Evolutionary conservation across 139 green algal genomes (phyloP), one percentile per base, ranked within the genome.

Genomic region (Yamagishiella unicocca): DNA sequence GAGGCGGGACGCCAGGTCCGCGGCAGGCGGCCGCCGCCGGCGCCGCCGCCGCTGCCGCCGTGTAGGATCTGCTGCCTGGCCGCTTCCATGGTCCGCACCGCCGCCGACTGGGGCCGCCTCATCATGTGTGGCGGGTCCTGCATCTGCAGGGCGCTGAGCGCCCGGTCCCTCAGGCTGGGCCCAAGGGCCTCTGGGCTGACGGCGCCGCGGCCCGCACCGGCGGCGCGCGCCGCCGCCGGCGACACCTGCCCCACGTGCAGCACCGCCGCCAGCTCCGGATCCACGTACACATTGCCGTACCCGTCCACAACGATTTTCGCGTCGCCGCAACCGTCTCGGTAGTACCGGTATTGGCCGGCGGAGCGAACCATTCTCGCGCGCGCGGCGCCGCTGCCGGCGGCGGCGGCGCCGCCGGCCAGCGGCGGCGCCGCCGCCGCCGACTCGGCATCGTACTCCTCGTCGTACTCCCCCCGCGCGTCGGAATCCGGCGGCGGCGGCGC

Each of bases 101-200:
- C 55, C 27, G 77, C 77, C 10, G 77, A 84, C 40, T 31, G 33
- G 29, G 77, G 77, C 40, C 77, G 55, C 38, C 37, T 24, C 42
- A 8, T 22, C 70, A 38, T 2, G 4, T 38, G 10, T 40, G 54
- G 38, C 38, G 70, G 70, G 9, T 53, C 70, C 70, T 38, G 70
- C 7, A 38, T 35, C 66, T 79, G 71, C 43, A 62, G 27, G 8
- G 73, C 2, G 43, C 43, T 54, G 53, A 64, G 31, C 45, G 54
- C 46, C 21, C 50, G 50, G 75, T 82, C 75, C 1, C 75, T n/a
- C 4, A 67, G 21, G 50, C 50, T 82, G 37, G 54, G 54, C 21
- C 76, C 54, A 0, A 46, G 31, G 19, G 46, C 72, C 27, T 80
- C 43, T 6, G 72, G 72, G 43, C 72, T 80, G 42, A 62, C 64